These are phyloP conservation scores for Penicillium nordicum DNA, from an alignment of 2,329 filamentous ascomycete genomes.

Conservation along the genomic window DNA sequence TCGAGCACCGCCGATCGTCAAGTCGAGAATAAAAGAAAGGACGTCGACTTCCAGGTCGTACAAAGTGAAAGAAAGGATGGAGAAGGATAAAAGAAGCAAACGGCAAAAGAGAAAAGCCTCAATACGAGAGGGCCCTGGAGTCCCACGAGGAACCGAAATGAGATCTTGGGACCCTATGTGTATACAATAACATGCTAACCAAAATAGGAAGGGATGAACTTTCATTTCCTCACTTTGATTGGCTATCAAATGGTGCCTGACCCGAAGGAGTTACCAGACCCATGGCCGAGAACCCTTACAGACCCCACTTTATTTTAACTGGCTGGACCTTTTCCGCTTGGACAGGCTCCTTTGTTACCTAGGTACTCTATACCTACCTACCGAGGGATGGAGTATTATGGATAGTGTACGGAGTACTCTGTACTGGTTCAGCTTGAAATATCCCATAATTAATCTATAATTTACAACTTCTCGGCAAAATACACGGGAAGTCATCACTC, in stretches of 20 bases:
- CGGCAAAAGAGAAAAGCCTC: not conserved
- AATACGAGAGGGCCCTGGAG: not conserved
- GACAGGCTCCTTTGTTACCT: not conserved
- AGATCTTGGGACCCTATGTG: constrained; percentile 6
- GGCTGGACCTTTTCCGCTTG: not conserved
- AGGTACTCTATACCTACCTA: not conserved
- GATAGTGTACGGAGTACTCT: not conserved
- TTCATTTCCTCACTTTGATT: not conserved
- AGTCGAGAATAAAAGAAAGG: constrained; percentile 18
- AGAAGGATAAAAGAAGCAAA: not conserved
- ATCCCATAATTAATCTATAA: not conserved
- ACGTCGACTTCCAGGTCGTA: constrained; percentile 27
- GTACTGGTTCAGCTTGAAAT: not conserved
- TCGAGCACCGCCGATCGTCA: constrained; percentile 23
- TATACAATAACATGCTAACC: constrained; percentile 10
- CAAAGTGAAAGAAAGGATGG: constrained; percentile 5
- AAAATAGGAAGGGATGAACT: not conserved
- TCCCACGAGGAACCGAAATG: constrained; percentile 11
- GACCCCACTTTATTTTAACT: not conserved
- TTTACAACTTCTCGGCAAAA: not conserved
- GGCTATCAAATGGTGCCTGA: constrained; percentile 17
- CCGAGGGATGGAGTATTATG: not conserved
- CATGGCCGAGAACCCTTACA: constrained; percentile 2
- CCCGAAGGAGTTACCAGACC: constrained; percentile 1
- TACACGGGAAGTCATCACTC: not conserved